Base-by-base conservation (phyloP, 305 asterid species). In the Fraxinus xanthoxyloides region DNA sequence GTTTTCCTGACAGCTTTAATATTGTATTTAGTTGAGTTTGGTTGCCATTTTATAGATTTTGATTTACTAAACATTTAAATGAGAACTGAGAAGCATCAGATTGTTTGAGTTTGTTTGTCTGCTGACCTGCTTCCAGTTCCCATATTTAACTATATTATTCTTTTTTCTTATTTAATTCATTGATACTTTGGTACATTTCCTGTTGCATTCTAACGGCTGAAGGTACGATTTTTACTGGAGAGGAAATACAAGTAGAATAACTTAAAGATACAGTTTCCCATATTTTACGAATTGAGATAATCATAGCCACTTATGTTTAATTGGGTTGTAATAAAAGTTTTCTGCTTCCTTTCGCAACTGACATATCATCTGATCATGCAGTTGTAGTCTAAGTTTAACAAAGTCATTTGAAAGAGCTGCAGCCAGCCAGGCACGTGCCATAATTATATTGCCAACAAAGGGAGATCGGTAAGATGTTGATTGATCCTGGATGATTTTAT, bases 331-430 rank as follows among this genome's bases (percentile, higher is more conserved):
- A 24, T 75, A 32, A 21, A 31, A 51, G 26, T 78, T 72, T 85
- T 79, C 78, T 79, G 61, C 74, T 79, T 9, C 76, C 72, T 75
- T 67, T 31, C 40, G 61, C 67, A 76, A 74, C 87, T 84, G 74
- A 85, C 82, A 65, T 77, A 48, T 43, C 31, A 34, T 86, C 76
- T 76, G 63, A 43, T 82, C 79, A 5, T 88, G 85, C 98, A 96
- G 99, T 88, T 96, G 99, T 88, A 94, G 97, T 85, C 91, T 94
- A 78, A 96, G 95, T 85, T 85, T 94, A 88, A 96, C 98, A 21
- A 91, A 89, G 85, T 96, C 99, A 83, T 96, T 94, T 85, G 97
- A 96, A 86, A 87, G 98, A 86, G 99, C 98, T 82, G 99, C 98
- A 75, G 99, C 98, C 43, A 90, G 87, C 90, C 93, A 92, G 83